These are phyloP conservation scores for Aspergillus sp. DNA, from an alignment of 2,329 filamentous ascomycete species.

Conservation along the genomic window DNA sequence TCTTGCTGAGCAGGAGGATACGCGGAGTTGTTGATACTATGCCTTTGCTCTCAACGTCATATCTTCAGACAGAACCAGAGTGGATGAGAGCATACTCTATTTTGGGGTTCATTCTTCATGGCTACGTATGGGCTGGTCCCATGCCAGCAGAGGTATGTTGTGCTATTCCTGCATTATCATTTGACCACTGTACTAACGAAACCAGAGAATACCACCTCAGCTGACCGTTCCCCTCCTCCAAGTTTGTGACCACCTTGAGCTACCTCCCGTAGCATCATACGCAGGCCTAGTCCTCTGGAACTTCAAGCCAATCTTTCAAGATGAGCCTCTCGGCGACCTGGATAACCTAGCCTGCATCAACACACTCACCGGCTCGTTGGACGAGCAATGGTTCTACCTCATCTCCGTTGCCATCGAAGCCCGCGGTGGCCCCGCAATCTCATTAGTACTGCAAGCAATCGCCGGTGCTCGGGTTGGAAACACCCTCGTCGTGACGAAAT, in stretches of 20 bases:
- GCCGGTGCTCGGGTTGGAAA: conserved; percentile 72
- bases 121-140: conserved; percentile 86
- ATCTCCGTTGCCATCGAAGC: conserved; percentile 95
- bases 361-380: conserved; percentile 90
- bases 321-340: conserved; percentile 77
- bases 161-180: background rate
- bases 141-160: conserved; percentile 65
- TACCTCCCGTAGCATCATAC: conserved; percentile 92
- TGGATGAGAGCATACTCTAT: conserved; percentile 86
- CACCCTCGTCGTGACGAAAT: conserved; percentile 68
- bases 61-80: conserved; percentile 80
- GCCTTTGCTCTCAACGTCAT: conserved; percentile 77
- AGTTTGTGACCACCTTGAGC: conserved; percentile 74
- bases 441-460: conserved; percentile 86
- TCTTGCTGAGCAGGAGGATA: conserved; percentile 82
- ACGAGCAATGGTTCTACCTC: conserved; percentile 99
- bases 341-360: conserved; percentile 85
- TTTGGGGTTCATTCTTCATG: conserved; percentile 76
- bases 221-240: conserved; percentile 80
- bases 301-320: conserved; percentile 84
- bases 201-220: conserved; percentile 68
- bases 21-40: conserved; percentile 76
- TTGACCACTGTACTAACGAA: conserved; percentile 1
- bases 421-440: conserved; percentile 80
- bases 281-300: conserved; percentile 94